A percentile compares a stretch with the other conserved stretches of the same genome.
phyloP scores from a whole-genome alignment of 257 asterid genomes.

The Plantago ovata region DNA sequence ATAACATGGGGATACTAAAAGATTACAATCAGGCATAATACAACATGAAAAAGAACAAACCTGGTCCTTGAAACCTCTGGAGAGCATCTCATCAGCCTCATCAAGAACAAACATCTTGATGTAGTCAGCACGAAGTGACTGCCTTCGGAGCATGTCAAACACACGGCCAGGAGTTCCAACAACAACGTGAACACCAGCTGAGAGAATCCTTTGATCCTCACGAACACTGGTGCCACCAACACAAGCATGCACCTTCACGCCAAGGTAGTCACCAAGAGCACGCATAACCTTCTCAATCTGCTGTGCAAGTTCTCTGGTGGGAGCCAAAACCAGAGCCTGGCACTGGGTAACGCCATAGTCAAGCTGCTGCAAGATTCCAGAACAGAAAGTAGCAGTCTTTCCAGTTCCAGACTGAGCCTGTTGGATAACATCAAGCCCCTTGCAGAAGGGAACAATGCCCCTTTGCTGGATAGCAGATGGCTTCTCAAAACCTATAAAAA shows the following conservation, averaged over 20 bases:
- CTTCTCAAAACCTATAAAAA: constrained; percentile 72
- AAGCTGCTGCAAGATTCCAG: constrained; percentile 79
- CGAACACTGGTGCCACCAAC: constrained; percentile 90
- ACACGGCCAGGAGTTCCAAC: constrained; percentile 95
- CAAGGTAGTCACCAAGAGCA: constrained; percentile 88
- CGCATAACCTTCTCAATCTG: constrained; percentile 86
- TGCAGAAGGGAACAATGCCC: constrained; percentile 78
- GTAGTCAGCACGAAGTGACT: constrained; percentile 59
- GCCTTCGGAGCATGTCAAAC: constrained; percentile 73
- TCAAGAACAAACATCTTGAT: constrained; percentile 79
- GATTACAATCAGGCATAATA: not conserved
- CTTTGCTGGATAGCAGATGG: constrained; percentile 94
- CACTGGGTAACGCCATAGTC: constrained; percentile 61
- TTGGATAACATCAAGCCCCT: constrained; percentile 85
- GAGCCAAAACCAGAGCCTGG: constrained; percentile 79
- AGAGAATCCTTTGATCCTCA: constrained; percentile 75
- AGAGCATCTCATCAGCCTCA: constrained; percentile 90
- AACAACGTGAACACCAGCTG: constrained; percentile 77
- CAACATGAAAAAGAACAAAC: constrained; percentile 23
- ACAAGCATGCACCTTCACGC: constrained; percentile 85
- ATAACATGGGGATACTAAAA: not conserved
- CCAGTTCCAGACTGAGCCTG: constrained; percentile 91
- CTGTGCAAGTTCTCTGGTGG: constrained; percentile 77
- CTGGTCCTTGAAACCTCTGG: constrained; percentile 88
- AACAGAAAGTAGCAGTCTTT: constrained; percentile 79